Evolutionary conservation across 371 early-diverging fungal species (phyloP).

Genomic region (Mortierella sp.): DNA sequence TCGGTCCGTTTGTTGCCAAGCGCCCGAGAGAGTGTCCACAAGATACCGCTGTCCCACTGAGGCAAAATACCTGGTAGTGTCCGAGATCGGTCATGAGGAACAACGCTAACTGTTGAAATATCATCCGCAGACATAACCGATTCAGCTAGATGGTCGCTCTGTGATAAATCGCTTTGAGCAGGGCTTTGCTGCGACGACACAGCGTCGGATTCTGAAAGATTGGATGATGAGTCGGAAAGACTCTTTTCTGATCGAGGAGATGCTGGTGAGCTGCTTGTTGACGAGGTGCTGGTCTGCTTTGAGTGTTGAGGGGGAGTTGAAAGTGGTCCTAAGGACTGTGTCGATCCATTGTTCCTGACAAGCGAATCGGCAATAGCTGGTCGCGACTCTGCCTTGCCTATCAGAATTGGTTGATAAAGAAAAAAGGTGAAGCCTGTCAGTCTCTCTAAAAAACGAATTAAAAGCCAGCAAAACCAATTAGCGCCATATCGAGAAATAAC

Average conservation of each 20-base stretch:
- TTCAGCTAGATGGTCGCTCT: not conserved
- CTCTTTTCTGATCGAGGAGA: constrained; percentile 28
- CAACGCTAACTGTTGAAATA: constrained; percentile 20
- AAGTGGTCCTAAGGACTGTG: constrained; percentile 26
- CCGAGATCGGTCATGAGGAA: constrained; percentile 38
- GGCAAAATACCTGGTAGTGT: constrained; percentile 49
- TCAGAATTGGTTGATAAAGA: not conserved
- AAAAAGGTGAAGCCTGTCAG: not conserved
- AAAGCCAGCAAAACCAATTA: not conserved
- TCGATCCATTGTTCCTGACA: constrained; percentile 29
- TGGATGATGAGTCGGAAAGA: constrained; percentile 2
- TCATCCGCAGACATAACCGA: constrained; percentile 5
- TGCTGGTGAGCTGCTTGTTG: constrained; percentile 17
- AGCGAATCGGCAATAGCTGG: constrained; percentile 29
- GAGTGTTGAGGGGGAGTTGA: not conserved
- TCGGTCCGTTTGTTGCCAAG: constrained; percentile 35
- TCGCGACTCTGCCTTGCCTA: constrained; percentile 25
- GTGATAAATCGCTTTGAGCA: constrained; percentile 14
- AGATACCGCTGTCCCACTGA: constrained; percentile 42
- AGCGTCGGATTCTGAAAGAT: not conserved
- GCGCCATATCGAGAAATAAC: not conserved
- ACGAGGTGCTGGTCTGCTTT: not conserved
- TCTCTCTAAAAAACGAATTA: not conserved
- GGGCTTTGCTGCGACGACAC: constrained; percentile 12
- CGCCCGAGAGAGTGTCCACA: constrained; percentile 42